A percentile compares a stretch with the other conserved stretches of the same genome.
phyloP scores from a whole-genome alignment of 805 yeast species.

The Nakazawaea ernobii region DNA sequence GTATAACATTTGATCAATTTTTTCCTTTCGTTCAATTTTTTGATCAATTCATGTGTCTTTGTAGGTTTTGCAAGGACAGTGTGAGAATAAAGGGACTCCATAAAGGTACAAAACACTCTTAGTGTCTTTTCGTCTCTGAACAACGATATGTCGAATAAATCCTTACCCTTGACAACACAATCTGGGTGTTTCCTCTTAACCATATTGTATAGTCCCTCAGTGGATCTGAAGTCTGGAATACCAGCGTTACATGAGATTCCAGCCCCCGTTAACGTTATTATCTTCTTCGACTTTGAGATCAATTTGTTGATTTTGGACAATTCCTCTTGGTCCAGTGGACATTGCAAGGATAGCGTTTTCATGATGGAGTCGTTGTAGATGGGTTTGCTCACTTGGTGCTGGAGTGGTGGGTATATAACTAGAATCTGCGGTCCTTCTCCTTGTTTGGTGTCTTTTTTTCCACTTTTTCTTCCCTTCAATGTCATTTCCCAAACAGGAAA shows the following conservation, averaged over 20 bases:
- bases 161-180: constrained; percentile 74
- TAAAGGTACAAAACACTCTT: constrained; percentile 77
- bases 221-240: constrained; percentile 89
- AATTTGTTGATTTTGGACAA: constrained; percentile 17
- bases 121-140: constrained; percentile 66
- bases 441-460: not conserved
- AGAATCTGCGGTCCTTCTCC: no score
- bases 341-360: not conserved
- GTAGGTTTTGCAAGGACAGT: constrained; percentile 73
- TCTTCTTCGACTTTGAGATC: constrained; percentile 43
- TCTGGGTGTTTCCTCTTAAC: constrained; percentile 60
- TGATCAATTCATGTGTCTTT: constrained; percentile 73
- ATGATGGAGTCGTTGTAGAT: not conserved
- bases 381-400: not conserved
- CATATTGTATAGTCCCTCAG: constrained; percentile 74
- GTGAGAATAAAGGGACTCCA: constrained; percentile 69
- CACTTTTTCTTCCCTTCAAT: not conserved
- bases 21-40: constrained; percentile 49
- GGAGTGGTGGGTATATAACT: not conserved
- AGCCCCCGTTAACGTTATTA: constrained; percentile 85
- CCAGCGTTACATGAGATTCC: constrained; percentile 97
- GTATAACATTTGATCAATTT: constrained; percentile 84
- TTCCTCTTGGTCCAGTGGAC: not conserved
- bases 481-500: not conserved
- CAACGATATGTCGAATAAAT: constrained; percentile 80